Base-by-base conservation (phyloP, 2,329 filamentous ascomycete species). In the Scedosporium minutisporum region DNA sequence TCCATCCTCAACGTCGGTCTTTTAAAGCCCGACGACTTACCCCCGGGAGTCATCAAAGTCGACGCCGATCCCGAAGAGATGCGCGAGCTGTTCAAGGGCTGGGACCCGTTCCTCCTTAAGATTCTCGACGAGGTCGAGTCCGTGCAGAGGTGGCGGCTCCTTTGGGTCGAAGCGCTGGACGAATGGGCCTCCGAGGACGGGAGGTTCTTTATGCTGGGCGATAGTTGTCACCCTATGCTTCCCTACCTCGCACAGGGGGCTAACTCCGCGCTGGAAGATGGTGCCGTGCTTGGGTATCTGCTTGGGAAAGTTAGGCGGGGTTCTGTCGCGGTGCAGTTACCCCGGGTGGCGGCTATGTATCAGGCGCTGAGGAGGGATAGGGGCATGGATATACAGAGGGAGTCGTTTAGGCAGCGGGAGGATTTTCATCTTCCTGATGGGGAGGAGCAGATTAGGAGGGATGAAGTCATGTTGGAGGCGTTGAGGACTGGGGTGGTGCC, bases 221-320 rank as follows among this genome's bases (percentile, higher is more conserved):
- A 88, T 66, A 77, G 82, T 1, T 87, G 84, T 64, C 86, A 87
- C 68, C 82, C 84, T 0, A 87, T 87, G 84, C 73, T 87, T 2
- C 84, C 84, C 3, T 83, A 84, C 65, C 76, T 85, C 29, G 87
- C 83, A 0, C 87, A 86, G 71, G 87, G 87, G 0, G 87, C 87
- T 14, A 88, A 88, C 68, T 86, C 81, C 0, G 82, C 83, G 0
- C 76, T 90, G 1, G 87, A 90, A 68, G 87, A 90, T 61, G 87
- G 86, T 0, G 85, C 86, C 0, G 85, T 87, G 0, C 72, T 90
- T 0, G 87, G 87, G 0, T 51, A 33, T 16, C 61, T 66, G 21
- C 63, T 66, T 23, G 64, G 63, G 4, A 66, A 65, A 18, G 62
- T 65, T 7, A 16, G 42, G 29, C 44, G 25, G 21, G 27, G 14